These are phyloP conservation scores for Schizonepeta tenuifolia DNA, from an alignment of 257 asterid genomes.

Conservation along the genomic window DNA sequence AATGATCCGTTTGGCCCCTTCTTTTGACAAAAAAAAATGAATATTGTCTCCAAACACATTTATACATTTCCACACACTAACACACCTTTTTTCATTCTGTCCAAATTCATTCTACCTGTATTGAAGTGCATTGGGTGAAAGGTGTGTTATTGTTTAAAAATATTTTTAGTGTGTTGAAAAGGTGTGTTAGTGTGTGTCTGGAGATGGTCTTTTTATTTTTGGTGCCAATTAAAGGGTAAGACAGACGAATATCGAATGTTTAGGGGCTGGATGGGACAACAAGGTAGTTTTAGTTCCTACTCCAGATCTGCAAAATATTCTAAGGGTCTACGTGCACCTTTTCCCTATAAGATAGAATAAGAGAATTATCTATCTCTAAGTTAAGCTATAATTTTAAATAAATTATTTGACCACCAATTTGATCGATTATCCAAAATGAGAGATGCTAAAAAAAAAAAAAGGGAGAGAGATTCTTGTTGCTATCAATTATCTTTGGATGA, in stretches of 20 bases:
- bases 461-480: not conserved
- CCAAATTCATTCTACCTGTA: not conserved
- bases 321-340: not conserved
- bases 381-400: not conserved
- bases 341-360: not conserved
- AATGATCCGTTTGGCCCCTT: not conserved
- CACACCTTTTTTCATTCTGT: not conserved
- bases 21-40: not conserved
- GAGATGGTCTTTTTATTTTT: not conserved
- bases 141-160: not conserved
- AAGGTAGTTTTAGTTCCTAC: not conserved
- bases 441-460: no score
- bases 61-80: not conserved
- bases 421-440: not conserved
- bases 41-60: not conserved
- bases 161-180: not conserved
- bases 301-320: not conserved
- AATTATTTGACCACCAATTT: not conserved
- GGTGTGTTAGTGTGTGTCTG: not conserved
- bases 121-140: not conserved
- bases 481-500: slow-evolving; percentile 8
- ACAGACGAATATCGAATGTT: not conserved
- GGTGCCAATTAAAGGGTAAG: not conserved
- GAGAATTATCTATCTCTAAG: not conserved
- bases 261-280: not conserved